phyloP scores from a whole-genome alignment of 2,329 filamentous ascomycete species.

The Ceratocystis eucalypticola region DNA sequence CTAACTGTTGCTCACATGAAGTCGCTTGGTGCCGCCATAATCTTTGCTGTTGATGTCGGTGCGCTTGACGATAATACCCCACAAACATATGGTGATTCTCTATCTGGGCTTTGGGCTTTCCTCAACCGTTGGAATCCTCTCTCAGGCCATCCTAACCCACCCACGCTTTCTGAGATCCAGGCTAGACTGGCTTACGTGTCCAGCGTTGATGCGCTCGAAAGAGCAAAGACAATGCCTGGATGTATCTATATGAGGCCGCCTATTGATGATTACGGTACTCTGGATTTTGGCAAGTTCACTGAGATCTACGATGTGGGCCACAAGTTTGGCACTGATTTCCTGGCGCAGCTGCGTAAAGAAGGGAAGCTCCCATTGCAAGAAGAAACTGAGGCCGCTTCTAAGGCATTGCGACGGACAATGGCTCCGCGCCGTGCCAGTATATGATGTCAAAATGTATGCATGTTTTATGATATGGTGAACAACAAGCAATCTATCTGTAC shows the following conservation, averaged over 20 bases:
- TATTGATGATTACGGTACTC: constrained; percentile 80
- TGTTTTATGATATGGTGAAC: background rate
- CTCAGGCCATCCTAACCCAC: constrained; percentile 75
- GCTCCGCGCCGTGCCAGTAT: constrained; percentile 69
- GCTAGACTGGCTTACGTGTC: constrained; percentile 88
- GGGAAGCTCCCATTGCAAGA: constrained; percentile 58
- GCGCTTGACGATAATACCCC: constrained; percentile 83
- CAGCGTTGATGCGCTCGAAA: constrained; percentile 83
- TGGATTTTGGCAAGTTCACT: constrained; percentile 96
- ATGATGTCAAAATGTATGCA: constrained; percentile 26
- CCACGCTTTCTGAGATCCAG: constrained; percentile 91
- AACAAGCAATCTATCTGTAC: background rate
- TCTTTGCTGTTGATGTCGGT: constrained; percentile 92
- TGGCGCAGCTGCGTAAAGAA: constrained; percentile 62
- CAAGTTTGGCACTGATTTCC: constrained; percentile 66
- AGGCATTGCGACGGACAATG: constrained; percentile 63
- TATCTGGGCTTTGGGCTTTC: constrained; percentile 90
- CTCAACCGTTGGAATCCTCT: constrained; percentile 97
- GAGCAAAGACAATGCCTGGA: constrained; percentile 78
- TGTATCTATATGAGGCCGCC: constrained; percentile 96
- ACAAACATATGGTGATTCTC: constrained; percentile 82
- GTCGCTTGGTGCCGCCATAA: constrained; percentile 76
- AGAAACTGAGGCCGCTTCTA: constrained; percentile 52
- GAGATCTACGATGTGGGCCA: constrained; percentile 91
- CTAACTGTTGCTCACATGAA: constrained; percentile 97